Percentiles rank a stretch among this genome's conserved stretches.
Evolutionary conservation across 345 rosid genomes (phyloP).

Genomic region (Linum usitatissimum): DNA sequence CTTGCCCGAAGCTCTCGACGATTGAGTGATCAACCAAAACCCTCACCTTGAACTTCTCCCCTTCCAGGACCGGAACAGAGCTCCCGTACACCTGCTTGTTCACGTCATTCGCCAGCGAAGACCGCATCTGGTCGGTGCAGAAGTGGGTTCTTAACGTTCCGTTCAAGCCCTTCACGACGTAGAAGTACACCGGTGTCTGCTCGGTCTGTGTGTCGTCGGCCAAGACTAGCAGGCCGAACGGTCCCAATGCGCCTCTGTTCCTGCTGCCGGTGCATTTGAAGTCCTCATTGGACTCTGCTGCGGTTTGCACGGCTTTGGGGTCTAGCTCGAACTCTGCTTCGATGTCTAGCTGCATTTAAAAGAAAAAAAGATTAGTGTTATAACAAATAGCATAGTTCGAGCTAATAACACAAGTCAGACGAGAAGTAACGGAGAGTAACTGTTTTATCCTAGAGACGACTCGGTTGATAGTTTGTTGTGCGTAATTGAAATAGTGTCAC

Average conservation of each 20-base stretch:
- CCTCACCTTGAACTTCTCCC: constrained; percentile 60
- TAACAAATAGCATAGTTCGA: too few species aligned
- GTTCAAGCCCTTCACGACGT: constrained; percentile 43
- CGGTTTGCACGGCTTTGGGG: constrained; percentile 33
- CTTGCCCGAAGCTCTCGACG: constrained; percentile 70
- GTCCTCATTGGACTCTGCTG: constrained; percentile 26
- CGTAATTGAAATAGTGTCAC: too few species aligned
- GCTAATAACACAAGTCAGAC: too few species aligned
- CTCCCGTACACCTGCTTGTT: constrained; percentile 42
- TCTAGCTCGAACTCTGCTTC: constrained; percentile 59
- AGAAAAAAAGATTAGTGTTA: too few species aligned
- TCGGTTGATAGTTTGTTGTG: too few species aligned
- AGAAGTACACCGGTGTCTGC: constrained; percentile 83
- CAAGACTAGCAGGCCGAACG: constrained; percentile 76
- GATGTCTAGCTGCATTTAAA: constrained; percentile 32
- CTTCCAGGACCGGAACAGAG: constrained; percentile 54
- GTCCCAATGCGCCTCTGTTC: constrained; percentile 65
- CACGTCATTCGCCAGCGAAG: constrained; percentile 59
- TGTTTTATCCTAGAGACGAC: too few species aligned
- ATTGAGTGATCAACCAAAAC: constrained; percentile 80
- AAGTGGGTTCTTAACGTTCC: constrained; percentile 55
- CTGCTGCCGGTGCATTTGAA: constrained; percentile 43
- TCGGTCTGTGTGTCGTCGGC: constrained; percentile 49
- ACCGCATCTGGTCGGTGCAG: constrained; percentile 59
- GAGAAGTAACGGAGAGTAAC: too few species aligned